phyloP scores from a whole-genome alignment of 345 rosid species.

The Pistacia integerrima region DNA sequence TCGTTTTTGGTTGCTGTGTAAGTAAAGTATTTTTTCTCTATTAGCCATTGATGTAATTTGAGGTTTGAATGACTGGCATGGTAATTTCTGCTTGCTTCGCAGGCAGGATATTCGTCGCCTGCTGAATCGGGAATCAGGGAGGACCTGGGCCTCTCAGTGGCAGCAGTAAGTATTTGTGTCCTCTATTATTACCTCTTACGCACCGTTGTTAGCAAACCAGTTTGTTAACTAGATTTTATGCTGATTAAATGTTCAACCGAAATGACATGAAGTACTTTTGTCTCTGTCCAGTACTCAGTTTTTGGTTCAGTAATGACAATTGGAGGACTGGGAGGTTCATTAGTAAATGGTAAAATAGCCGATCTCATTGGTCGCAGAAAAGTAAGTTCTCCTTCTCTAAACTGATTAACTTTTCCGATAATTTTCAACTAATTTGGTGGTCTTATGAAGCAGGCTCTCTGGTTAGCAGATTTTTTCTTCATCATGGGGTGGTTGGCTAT shows the following conservation, averaged over 20 bases:
- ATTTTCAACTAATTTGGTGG: not conserved
- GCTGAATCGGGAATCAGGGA: conserved; percentile 68
- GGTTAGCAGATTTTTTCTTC: not conserved
- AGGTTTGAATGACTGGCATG: not conserved
- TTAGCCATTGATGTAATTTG: not conserved
- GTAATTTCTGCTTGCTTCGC: conserved; percentile 3
- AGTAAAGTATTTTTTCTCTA: too few relatives aligned
- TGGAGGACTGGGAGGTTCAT: conserved; percentile 61
- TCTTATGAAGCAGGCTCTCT: not conserved
- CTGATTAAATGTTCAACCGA: not conserved
- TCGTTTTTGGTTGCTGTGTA: not conserved
- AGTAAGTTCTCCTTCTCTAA: conserved; percentile 27
- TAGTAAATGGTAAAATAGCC: conserved; percentile 42
- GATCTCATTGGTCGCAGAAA: conserved; percentile 47
- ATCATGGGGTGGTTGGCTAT: conserved; percentile 9
- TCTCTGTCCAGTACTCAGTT: conserved; percentile 43
- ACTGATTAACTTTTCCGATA: not conserved
- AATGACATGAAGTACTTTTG: not conserved
- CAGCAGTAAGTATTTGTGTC: conserved; percentile 2
- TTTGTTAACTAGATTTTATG: too few relatives aligned
- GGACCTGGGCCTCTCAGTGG: conserved; percentile 43
- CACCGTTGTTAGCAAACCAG: too few relatives aligned
- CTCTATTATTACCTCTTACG: not conserved
- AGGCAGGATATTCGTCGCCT: conserved; percentile 88
- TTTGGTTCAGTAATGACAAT: conserved; percentile 59